phyloP scores from a whole-genome alignment of 352 stramenopile genomes.

The Phytophthora chlamydospora region DNA sequence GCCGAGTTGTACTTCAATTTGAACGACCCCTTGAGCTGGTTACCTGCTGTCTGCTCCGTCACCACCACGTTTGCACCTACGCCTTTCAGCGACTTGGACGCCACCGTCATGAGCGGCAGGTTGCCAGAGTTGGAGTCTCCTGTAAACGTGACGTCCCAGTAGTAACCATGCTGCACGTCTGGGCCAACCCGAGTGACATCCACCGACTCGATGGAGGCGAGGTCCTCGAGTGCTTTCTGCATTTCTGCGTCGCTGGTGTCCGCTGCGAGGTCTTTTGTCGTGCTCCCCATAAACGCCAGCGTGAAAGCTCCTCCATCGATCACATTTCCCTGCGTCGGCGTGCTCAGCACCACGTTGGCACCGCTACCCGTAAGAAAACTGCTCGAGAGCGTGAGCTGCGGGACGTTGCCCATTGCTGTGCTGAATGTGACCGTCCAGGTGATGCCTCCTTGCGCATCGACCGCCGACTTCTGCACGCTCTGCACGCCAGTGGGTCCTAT shows the following conservation, averaged over 20 bases:
- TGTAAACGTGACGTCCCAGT: constrained; percentile 84
- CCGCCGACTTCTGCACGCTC: constrained; percentile 58
- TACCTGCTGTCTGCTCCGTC: constrained; percentile 46
- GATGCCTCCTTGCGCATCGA: constrained; percentile 88
- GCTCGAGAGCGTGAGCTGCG: constrained; percentile 62
- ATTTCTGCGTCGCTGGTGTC: constrained; percentile 78
- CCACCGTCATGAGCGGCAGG: constrained; percentile 60
- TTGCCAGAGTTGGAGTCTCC: constrained; percentile 68
- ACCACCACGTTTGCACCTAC: constrained; percentile 46
- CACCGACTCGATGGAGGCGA: constrained; percentile 69
- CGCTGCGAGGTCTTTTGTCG: constrained; percentile 84
- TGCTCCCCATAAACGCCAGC: constrained; percentile 89
- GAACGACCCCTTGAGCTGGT: constrained; percentile 77
- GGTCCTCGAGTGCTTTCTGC: constrained; percentile 61
- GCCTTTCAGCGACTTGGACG: constrained; percentile 44
- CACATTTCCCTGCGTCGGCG: constrained; percentile 60
- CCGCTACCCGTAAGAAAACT: constrained; percentile 75
- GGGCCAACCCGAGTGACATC: constrained; percentile 59
- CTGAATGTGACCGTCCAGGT: constrained; percentile 93
- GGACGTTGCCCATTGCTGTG: constrained; percentile 65
- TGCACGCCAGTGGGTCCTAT: constrained; percentile 63
- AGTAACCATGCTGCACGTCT: constrained; percentile 66
- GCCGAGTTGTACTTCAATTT: constrained; percentile 50
- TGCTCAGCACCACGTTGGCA: constrained; percentile 74
- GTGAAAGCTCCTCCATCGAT: constrained; percentile 91